Evolutionary conservation across 1,284 basidiomycete genomes (phyloP).

Genomic region (Ganoderma boninense): DNA sequence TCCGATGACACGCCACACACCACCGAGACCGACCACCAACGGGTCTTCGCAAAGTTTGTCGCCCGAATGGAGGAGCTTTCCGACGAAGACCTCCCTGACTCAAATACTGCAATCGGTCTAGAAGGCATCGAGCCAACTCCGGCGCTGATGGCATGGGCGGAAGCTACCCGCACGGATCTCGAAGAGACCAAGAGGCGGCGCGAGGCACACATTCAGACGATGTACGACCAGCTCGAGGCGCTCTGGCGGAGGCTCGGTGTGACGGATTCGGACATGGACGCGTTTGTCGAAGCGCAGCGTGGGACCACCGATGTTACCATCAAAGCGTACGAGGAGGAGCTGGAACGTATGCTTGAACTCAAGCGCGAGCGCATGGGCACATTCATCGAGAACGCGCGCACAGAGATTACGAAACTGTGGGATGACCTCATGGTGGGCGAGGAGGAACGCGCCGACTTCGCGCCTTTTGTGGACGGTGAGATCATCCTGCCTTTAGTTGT

Average conservation of each 20-base stretch:
- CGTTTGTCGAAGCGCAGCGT: conserved; percentile 80
- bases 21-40: conserved; percentile 57
- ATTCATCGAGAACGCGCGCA: conserved; percentile 86
- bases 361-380: conserved; percentile 89
- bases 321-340: conserved; percentile 86
- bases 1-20: conserved; percentile 34
- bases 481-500: conserved; percentile 7
- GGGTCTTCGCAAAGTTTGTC: conserved; percentile 70
- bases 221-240: conserved; percentile 87
- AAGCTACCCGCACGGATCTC: conserved; percentile 62
- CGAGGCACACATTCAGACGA: conserved; percentile 81
- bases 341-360: conserved; percentile 89
- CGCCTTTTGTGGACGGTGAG: conserved; percentile 83
- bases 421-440: conserved; percentile 88
- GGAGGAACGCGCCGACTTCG: conserved; percentile 84
- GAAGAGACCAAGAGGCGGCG: conserved; percentile 74
- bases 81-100: conserved; percentile 52
- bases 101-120: conserved; percentile 56
- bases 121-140: conserved; percentile 74
- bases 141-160: conserved; percentile 70
- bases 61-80: conserved; percentile 68
- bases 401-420: conserved; percentile 87
- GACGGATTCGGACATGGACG: conserved; percentile 76
- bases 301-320: conserved; percentile 83
- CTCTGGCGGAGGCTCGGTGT: conserved; percentile 85